Base-by-base conservation (phyloP, 352 stramenopile species). In the Thalassiosira delicatula region DNA sequence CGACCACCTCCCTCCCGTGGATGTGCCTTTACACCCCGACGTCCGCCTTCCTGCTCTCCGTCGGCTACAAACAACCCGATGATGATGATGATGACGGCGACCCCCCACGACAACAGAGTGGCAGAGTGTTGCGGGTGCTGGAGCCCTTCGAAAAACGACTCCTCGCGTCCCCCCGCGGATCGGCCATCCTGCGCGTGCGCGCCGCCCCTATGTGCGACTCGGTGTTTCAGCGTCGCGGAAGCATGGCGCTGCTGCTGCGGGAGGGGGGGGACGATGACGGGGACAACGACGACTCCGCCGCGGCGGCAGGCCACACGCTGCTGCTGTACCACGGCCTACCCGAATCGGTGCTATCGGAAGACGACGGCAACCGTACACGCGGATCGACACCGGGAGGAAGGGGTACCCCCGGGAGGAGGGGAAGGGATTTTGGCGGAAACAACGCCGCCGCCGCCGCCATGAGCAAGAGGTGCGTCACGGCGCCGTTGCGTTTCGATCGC, bases 1-100 rank as follows among this genome's bases (percentile, higher is more conserved):
- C 2, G 40, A 54, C 27, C 33, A 63, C 51, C 7, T 46, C 49
- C 5, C 35, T 91, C 2, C 83, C 89, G 3, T 86, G 67, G 57
- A 81, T 93, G 23, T 92, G 87, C 77, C 25, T 93, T 9, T 93
- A 93, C 53, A 88, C 87, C 17, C 77, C 69, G 21, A 70, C 72
- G 14, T 81, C 85, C 57, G 83, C 89, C 8, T 93, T 92, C 79
- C 29, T 91, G 11, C n/a, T 93, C 9, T 76, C 90, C 21, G 63
- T 92, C 33, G 54, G 30, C 1, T 92, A 89, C 62, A 5, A 44
- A 1, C 0, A 32, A 21, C 3, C 57, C 14, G 37, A 70, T 19
- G 60, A 70, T 8, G 37, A 70, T n/a, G 33, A 69, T 23, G 29
- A 53, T 44, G 44, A 63, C 8, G n/a, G n/a, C n/a, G n/a, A n/a